These are phyloP conservation scores for Psophocarpus tetragonolobus DNA, from an alignment of 306 rosid genomes.

Conservation along the genomic window DNA sequence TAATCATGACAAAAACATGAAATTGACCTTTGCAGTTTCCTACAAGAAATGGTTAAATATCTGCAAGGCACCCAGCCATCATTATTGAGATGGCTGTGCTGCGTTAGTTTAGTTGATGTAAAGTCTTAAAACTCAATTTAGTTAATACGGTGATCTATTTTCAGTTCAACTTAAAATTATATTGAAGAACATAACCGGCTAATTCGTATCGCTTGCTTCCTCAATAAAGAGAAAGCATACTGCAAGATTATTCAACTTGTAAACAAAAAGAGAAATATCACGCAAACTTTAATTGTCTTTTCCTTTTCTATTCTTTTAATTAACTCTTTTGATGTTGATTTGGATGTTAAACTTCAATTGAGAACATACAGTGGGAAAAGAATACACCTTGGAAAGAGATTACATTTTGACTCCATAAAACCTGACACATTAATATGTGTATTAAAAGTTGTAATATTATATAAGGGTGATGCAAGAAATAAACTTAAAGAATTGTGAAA, in stretches of 20 bases:
- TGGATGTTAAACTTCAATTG: neutral
- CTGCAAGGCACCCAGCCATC: neutral
- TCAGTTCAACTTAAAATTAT: neutral
- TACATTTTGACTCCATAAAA: neutral
- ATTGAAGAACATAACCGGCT: neutral
- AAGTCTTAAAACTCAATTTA: neutral
- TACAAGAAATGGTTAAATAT: constrained; percentile 23
- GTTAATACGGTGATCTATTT: neutral
- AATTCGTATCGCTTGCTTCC: neutral
- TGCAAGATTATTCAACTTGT: neutral
- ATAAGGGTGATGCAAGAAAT: neutral
- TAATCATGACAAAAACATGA: neutral
- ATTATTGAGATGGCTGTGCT: neutral
- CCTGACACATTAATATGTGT: neutral
- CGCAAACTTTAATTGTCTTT: neutral
- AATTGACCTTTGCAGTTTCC: constrained; percentile 37
- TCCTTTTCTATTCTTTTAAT: neutral
- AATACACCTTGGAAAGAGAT: neutral
- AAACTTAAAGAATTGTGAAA: neutral
- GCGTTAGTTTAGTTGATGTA: neutral
- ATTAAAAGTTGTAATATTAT: neutral
- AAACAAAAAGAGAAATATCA: neutral
- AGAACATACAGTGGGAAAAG: neutral
- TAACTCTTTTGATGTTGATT: neutral
- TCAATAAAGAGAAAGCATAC: neutral